These are phyloP conservation scores for Phyllosticta citrichinensis DNA, from an alignment of 2,329 filamentous ascomycete genomes.

Conservation along the genomic window DNA sequence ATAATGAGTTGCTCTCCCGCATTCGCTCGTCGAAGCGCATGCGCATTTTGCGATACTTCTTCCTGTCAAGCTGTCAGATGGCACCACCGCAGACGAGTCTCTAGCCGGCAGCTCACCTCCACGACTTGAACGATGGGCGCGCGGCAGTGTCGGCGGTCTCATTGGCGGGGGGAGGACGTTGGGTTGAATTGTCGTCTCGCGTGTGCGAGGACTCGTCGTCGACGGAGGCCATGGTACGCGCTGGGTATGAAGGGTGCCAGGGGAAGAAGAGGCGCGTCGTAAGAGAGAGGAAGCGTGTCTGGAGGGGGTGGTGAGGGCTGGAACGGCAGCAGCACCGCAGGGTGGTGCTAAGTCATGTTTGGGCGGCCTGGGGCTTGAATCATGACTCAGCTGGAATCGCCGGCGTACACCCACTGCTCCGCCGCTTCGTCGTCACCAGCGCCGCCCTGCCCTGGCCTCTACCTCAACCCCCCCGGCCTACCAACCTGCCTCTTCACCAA, in stretches of 20 bases:
- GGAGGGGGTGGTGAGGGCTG: background rate
- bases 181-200: conserved; percentile 1
- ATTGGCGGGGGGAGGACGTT: background rate
- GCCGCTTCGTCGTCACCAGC: background rate
- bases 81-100: background rate
- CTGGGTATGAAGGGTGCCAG: background rate
- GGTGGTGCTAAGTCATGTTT: too few species aligned
- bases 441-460: background rate
- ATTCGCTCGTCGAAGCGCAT: conserved; percentile 67
- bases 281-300: background rate
- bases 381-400: background rate
- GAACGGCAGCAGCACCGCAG: background rate
- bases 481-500: background rate
- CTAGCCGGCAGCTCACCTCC: conserved; percentile 4
- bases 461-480: background rate
- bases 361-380: too few species aligned
- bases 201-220: background rate
- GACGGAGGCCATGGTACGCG: conserved; percentile 1
- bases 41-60: conserved; percentile 93
- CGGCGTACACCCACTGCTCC: background rate
- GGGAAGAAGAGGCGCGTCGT: background rate
- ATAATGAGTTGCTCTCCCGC: conserved; percentile 71
- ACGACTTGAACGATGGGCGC: conserved; percentile 6
- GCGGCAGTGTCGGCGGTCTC: background rate
- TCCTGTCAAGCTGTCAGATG: conserved; percentile 33